Percentiles rank a stretch among this genome's conserved stretches.
Evolutionary conservation across 495 filamentous ascomycete species (phyloP).

Genomic region (Lasiosphaeria hispida): DNA sequence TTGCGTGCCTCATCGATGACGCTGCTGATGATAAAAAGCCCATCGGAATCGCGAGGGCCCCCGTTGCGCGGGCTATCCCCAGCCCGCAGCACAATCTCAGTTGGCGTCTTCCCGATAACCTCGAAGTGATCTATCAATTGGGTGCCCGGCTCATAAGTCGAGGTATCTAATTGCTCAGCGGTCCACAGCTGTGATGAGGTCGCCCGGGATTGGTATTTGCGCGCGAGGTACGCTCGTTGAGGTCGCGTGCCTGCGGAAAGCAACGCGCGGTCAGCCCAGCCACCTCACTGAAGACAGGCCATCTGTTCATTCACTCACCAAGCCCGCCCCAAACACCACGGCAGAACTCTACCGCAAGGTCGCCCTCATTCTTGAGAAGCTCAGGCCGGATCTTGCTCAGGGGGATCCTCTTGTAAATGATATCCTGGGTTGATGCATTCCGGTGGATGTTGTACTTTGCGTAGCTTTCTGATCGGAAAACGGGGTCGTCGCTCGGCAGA

Average conservation of each 20-base stretch:
- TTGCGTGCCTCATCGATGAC: slow-evolving; percentile 57
- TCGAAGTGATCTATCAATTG: slow-evolving; percentile 75
- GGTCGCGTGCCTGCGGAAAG: slow-evolving; percentile 57
- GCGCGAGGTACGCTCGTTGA: slow-evolving; percentile 60
- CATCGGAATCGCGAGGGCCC: slow-evolving; percentile 60
- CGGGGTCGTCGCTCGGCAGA: slow-evolving; percentile 56
- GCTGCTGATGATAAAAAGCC: slow-evolving; percentile 67
- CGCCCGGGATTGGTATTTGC: slow-evolving; percentile 60
- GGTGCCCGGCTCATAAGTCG: slow-evolving; percentile 60
- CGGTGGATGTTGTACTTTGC: slow-evolving; percentile 57
- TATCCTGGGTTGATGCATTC: slow-evolving; percentile 61
- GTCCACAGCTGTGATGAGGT: slow-evolving; percentile 65
- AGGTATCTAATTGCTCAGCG: slow-evolving; percentile 48
- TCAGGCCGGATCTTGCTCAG: slow-evolving; percentile 62
- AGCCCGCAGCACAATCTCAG: slow-evolving; percentile 56
- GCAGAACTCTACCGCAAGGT: slow-evolving; percentile 61
- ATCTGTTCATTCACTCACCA: slow-evolving; percentile 43
- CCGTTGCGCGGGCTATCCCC: slow-evolving; percentile 61
- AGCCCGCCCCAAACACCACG: slow-evolving; percentile 64
- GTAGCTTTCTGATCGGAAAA: slow-evolving; percentile 57
- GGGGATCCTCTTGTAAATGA: slow-evolving; percentile 60
- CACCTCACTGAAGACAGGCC: not conserved
- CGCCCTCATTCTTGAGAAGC: slow-evolving; percentile 59
- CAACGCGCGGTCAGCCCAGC: not conserved
- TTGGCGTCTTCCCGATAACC: slow-evolving; percentile 63